These are phyloP conservation scores for Verticillium nubilum DNA, from an alignment of 2,329 filamentous ascomycete genomes.

Conservation along the genomic window DNA sequence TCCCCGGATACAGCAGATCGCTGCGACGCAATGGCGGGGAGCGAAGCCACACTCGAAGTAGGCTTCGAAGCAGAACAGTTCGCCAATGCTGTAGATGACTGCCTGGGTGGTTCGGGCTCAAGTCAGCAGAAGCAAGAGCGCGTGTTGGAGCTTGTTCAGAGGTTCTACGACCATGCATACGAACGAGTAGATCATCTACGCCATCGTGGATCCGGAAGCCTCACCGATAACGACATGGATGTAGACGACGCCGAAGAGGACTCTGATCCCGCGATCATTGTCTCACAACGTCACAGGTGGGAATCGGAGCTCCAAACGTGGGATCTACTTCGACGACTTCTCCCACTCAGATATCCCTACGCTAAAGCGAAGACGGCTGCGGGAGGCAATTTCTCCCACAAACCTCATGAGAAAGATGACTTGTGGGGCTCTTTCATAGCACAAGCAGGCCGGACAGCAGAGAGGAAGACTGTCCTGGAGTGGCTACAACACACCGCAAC, in stretches of 20 bases:
- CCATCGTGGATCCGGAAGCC: slow-evolving; percentile 26
- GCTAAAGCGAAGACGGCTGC: neutral
- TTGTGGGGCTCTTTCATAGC: slow-evolving; percentile 20
- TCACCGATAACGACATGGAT: slow-evolving; percentile 50
- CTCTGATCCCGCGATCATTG: slow-evolving; percentile 14
- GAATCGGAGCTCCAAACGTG: slow-evolving; percentile 86
- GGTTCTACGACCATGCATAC: slow-evolving; percentile 54
- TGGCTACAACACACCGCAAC: slow-evolving; percentile 81
- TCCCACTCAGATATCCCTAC: slow-evolving; percentile 61
- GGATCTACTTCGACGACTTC: slow-evolving; percentile 73
- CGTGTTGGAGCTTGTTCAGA: slow-evolving; percentile 62
- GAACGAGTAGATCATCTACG: slow-evolving; percentile 38
- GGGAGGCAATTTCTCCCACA: neutral
- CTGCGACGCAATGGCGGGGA: neutral
- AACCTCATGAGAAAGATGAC: slow-evolving; percentile 57
- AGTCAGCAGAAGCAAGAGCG: slow-evolving; percentile 54
- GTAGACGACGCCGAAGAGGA: slow-evolving; percentile 42
- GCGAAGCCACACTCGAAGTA: neutral
- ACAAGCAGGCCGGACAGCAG: slow-evolving; percentile 45
- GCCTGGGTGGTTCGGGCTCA: slow-evolving; percentile 46
- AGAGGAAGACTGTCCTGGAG: slow-evolving; percentile 74
- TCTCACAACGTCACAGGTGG: slow-evolving; percentile 44
- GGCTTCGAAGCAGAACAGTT: slow-evolving; percentile 75
- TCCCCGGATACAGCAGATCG: neutral
- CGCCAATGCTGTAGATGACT: slow-evolving; percentile 75